Evolutionary conservation across 2,329 filamentous ascomycete genomes (phyloP).

Genomic region (Paramyrothecium roridum): DNA sequence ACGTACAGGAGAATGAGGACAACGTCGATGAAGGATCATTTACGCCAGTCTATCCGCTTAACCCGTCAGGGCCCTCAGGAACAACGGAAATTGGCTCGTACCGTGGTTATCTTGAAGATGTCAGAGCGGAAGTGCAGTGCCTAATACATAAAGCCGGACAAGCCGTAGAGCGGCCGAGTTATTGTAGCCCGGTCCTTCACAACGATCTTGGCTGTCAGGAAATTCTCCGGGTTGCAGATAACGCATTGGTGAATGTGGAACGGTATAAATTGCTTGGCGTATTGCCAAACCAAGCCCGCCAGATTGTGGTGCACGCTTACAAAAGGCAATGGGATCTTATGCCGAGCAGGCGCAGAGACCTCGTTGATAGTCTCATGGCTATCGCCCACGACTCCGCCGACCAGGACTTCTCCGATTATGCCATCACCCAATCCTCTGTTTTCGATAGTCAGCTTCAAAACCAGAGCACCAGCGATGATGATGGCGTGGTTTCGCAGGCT

Average conservation of each 20-base stretch:
- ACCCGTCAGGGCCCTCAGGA: conserved; percentile 24
- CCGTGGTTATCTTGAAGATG: conserved; percentile 47
- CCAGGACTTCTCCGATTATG: conserved; percentile 31
- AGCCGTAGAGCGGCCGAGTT: conserved; percentile 21
- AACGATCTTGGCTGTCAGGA: conserved; percentile 26
- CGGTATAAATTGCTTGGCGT: conserved; percentile 34
- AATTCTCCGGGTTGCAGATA: conserved; percentile 18
- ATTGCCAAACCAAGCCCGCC: conserved; percentile 29
- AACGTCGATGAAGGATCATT: conserved; percentile 36
- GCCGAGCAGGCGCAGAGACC: conserved; percentile 21
- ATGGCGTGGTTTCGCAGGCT: conserved; percentile 26
- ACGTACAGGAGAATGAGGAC: conserved; percentile 26
- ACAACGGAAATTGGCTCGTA: conserved; percentile 35
- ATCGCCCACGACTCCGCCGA: conserved; percentile 32
- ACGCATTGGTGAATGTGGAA: conserved; percentile 24
- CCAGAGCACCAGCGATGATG: conserved; percentile 23
- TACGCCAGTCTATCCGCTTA: conserved; percentile 30
- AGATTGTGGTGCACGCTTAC: conserved; percentile 35
- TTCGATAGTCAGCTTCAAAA: conserved; percentile 32
- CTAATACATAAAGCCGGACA: conserved; percentile 32
- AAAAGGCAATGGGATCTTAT: conserved; percentile 35
- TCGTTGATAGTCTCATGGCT: conserved; percentile 28
- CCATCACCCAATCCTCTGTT: conserved; percentile 33
- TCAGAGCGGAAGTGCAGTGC: conserved; percentile 45
- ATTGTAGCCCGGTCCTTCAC: conserved; percentile 28